These are phyloP conservation scores for Ascochyta rabiei DNA, from an alignment of 2,329 filamentous ascomycete species.

Conservation along the genomic window DNA sequence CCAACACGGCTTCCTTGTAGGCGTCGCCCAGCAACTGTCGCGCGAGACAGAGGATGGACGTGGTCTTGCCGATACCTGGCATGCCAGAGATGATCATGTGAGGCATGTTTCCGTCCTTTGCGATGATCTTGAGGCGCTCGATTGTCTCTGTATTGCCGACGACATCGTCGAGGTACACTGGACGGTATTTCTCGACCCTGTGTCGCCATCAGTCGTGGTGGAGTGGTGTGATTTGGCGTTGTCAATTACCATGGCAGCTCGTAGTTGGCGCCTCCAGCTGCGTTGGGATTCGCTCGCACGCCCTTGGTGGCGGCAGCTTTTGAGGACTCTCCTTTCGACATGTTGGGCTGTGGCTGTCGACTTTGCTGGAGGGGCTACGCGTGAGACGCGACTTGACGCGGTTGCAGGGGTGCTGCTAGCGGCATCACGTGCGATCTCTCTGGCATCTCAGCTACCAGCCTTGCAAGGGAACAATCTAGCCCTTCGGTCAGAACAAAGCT, in stretches of 20 bases:
- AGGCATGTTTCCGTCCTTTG: constrained; percentile 98
- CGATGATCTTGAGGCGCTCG: constrained; percentile 96
- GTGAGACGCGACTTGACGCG: constrained; percentile 28
- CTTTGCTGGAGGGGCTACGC: constrained; percentile 31
- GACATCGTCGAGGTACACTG: constrained; percentile 92
- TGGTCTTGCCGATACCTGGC: constrained; percentile 99
- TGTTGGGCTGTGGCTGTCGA: constrained; percentile 32
- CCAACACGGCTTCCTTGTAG: constrained; percentile 96
- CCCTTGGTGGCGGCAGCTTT: constrained; percentile 53
- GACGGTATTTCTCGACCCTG: constrained; percentile 98
- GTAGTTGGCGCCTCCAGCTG: constrained; percentile 59
- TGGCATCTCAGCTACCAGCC: neutral
- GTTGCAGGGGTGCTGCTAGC: constrained; percentile 24
- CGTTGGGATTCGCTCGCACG: constrained; percentile 49
- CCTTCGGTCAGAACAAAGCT: neutral
- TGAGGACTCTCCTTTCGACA: constrained; percentile 58
- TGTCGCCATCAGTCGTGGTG: constrained; percentile 16
- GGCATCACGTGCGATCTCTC: constrained; percentile 21
- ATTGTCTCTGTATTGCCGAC: constrained; percentile 98
- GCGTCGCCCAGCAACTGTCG: constrained; percentile 88
- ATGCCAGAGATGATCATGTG: constrained; percentile 99
- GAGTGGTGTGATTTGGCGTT: neutral
- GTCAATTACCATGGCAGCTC: constrained; percentile 75
- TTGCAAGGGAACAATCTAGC: neutral
- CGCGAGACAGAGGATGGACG: constrained; percentile 90